These are phyloP conservation scores for Pythium phragmitis DNA, from an alignment of 352 stramenopile species.

Conservation along the genomic window DNA sequence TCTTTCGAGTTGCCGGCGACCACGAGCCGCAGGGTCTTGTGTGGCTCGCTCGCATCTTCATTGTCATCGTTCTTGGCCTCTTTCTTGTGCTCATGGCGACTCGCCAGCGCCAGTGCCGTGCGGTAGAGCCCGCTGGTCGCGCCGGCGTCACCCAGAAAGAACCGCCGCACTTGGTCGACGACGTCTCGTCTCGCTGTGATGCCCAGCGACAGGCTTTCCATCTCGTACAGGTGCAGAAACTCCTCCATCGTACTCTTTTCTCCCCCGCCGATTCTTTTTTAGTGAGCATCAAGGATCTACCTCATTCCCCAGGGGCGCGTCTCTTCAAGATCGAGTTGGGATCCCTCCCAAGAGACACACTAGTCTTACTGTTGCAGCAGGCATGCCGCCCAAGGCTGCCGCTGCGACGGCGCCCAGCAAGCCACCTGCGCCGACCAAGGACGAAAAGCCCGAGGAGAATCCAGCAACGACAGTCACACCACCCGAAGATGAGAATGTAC, in stretches of 20 bases:
- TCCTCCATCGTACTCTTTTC: constrained; percentile 42
- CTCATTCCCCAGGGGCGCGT: not conserved
- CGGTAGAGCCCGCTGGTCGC: constrained; percentile 36
- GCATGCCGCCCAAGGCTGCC: constrained; percentile 32
- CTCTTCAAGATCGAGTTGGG: constrained; percentile 30
- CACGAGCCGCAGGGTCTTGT: constrained; percentile 28
- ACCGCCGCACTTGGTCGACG: constrained; percentile 40
- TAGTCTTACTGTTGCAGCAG: not conserved
- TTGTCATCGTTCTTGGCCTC: constrained; percentile 8
- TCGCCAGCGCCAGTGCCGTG: constrained; percentile 48
- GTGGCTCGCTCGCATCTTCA: not conserved
- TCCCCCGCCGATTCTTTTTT: not conserved
- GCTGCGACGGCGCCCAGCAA: constrained; percentile 10
- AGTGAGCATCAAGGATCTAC: not conserved
- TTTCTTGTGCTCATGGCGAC: constrained; percentile 24
- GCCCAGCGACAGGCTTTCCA: constrained; percentile 69
- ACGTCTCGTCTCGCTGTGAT: constrained; percentile 64
- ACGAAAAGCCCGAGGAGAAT: constrained; percentile 34
- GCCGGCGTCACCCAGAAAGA: constrained; percentile 40
- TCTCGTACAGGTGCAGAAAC: constrained; percentile 73
- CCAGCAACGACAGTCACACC: constrained; percentile 6
- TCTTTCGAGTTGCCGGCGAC: constrained; percentile 57
- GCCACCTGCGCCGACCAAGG: constrained; percentile 26
- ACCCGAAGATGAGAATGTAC: constrained; percentile 36
- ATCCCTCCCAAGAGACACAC: not conserved